These are phyloP conservation scores for Sphaerulina musiva DNA, from an alignment of 2,329 filamentous ascomycete species.

Conservation along the genomic window DNA sequence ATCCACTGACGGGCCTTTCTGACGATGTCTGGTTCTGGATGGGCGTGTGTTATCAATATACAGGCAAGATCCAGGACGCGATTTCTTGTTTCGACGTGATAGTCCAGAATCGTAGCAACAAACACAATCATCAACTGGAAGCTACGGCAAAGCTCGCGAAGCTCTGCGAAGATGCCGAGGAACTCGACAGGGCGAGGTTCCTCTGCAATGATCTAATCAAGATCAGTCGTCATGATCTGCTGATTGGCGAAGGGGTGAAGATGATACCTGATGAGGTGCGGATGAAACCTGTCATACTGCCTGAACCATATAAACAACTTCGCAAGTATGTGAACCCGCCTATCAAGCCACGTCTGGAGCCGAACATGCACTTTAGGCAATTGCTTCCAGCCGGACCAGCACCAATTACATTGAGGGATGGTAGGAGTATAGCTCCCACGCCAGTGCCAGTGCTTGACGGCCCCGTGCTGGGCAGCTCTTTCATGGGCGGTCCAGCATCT, in stretches of 20 bases:
- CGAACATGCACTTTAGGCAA: conserved; percentile 6
- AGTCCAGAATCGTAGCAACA: conserved; percentile 36
- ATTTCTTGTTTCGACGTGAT: conserved; percentile 71
- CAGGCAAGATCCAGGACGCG: conserved; percentile 60
- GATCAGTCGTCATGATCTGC: conserved; percentile 40
- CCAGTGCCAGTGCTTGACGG: conserved; percentile 1
- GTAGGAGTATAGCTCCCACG: conserved; percentile 3
- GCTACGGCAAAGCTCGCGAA: conserved; percentile 54
- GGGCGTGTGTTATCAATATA: conserved; percentile 62
- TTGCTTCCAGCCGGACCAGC: conserved; percentile 1
- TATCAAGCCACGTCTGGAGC: conserved; percentile 6
- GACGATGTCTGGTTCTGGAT: conserved; percentile 48
- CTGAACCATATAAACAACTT: conserved; percentile 1
- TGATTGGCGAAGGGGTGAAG: conserved; percentile 20
- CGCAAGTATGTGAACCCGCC: conserved; percentile 5
- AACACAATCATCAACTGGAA: conserved; percentile 10
- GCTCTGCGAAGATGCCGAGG: conserved; percentile 67
- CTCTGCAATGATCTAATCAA: conserved; percentile 69
- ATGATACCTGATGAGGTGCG: conserved; percentile 18
- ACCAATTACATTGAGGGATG: conserved; percentile 2
- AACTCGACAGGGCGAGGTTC: conserved; percentile 69
- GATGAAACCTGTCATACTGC: conserved; percentile 3
- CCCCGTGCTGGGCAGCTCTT: conserved; percentile 3
- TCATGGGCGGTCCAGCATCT: conserved; percentile 1
- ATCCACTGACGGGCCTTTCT: conserved; percentile 31